Base-by-base conservation (phyloP, 139 green algal species). In the Chlorella ohadii region DNA sequence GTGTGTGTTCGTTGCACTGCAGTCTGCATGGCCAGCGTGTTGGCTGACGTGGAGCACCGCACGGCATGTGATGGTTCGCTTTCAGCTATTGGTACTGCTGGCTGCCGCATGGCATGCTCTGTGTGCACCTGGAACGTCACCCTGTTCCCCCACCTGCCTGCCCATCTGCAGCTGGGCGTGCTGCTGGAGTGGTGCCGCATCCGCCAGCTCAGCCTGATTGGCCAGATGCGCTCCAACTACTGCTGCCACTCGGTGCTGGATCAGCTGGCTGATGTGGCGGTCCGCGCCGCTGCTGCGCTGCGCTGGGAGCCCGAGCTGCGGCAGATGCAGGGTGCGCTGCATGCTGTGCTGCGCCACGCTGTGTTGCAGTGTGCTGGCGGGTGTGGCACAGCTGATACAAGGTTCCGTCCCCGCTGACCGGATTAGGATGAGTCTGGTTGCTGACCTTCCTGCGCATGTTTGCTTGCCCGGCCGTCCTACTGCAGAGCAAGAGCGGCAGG, bases 161-260 rank as follows among this genome's bases (percentile, higher is more conserved):
- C 65, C 38, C 6, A 6, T 9, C 68, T 23, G 68, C 44, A 78
- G 72, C 72, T 78, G 72, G 72, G 72, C 23, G 72, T 78, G 72
- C 44, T 78, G 72, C 72, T 78, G 28, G 72, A 78, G 72, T 78
- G 72, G 72, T 78, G 47, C 72, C 72, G 31, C 72, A 41, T 79
- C n/a, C 72, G 72, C 28, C 72, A 79, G 47, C 31, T 65, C 44
- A n/a, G n/a, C n/a, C 55, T 79, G n/a, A 44, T 79, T 27, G 72
- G 72, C 15, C n/a, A 64, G 72, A 51, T 79, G 72, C 72, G 72
- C n/a, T 27, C 72, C n/a, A 25, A 31, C 47, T 64, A 41, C 47
- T 79, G 72, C 47, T 51, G 44, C 3, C 72, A 79, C 72, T 65
- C 44, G 17, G 47, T 51, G 44, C 72, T 65, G 4, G 72, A 79